These are phyloP conservation scores for Limonium bicolor DNA, from an alignment of 148 eudicot genomes.

Conservation along the genomic window DNA sequence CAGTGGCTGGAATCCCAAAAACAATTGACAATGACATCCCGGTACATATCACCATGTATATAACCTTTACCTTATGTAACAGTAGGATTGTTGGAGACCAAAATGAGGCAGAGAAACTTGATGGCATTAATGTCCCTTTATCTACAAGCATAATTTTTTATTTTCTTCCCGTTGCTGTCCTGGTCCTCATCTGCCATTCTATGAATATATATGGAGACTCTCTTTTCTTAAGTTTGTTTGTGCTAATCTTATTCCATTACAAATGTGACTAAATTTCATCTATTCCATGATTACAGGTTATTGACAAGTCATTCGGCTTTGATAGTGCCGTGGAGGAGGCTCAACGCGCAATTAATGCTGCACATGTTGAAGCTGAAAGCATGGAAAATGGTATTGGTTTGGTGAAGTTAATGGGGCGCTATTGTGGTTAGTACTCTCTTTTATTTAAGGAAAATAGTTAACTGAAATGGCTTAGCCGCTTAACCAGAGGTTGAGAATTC, in stretches of 20 bases:
- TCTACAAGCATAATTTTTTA: too few relatives aligned
- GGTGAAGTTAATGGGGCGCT: conserved; percentile 5
- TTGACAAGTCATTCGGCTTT: conserved; percentile 91
- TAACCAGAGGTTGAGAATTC: too few relatives aligned
- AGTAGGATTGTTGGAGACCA: too few relatives aligned
- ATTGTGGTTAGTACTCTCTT: conserved; percentile 1
- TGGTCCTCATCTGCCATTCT: too few relatives aligned
- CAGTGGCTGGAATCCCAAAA: conserved; percentile 77
- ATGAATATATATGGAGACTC: too few relatives aligned
- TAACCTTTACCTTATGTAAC: neutral
- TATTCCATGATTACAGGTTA: conserved; percentile 48
- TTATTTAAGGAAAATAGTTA: neutral
- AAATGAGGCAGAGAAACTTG: too few relatives aligned
- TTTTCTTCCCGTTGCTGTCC: too few relatives aligned
- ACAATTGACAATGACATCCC: conserved; percentile 93
- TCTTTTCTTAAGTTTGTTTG: too few relatives aligned
- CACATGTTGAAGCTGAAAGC: conserved; percentile 7
- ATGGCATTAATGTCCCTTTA: too few relatives aligned
- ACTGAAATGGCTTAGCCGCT: neutral
- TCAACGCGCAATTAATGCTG: conserved; percentile 28
- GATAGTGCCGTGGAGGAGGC: conserved; percentile 96
- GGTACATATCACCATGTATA: conserved; percentile 19
- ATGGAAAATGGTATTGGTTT: conserved; percentile 4
- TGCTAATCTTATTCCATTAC: too few relatives aligned
- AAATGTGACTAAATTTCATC: too few relatives aligned